Evolutionary conservation across 495 filamentous ascomycete species (phyloP), one percentile per base, ranked within the genome.

Genomic region (Xeromyces bisporus): DNA sequence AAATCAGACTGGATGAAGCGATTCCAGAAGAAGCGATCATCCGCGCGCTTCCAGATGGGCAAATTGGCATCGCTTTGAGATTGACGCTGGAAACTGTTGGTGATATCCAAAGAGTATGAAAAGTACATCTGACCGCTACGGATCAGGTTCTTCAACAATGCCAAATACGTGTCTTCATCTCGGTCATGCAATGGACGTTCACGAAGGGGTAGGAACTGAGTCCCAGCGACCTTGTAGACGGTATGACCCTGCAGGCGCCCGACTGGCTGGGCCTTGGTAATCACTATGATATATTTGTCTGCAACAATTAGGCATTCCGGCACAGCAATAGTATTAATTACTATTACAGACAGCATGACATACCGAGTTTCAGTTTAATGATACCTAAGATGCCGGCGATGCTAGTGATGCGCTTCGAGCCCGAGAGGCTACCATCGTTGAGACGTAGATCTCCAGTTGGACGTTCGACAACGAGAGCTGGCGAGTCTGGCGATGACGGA

Each of bases 1-100:
- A 97, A 55, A 40, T 96, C 87, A 2, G 77, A 75, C 51, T 86
- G 80, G 28, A 96, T 61, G 46, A 93, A 91, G 31, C 75, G 73
- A 51, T 97, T 97, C 87, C 87, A 97, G 64, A 93, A 97, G 62
- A 97, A 96, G 31, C 89, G 76, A 43, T 97, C 86, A 55, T 97
- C 89, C 32, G 91, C 80, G 36, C 84, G 62, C 55, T 79, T 73
- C 89, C 89, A 97, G 32, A 96, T 60, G 7, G 89, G 86, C 31
- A 64, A 58, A 18, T 64, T 62, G 13, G 56, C 42, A 39, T 93
- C 70, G 14, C 65, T 58, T 33, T 82, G 70, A 1, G 82, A 68
- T 54, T 96, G 89, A 30, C 91, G 69, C 55, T 97, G 89, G 56
- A 93, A 91, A 50, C 67, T 81, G 59, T 87, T 94, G 28, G 89